Percentiles rank a stretch among this genome's conserved stretches.
Conservation (phyloP, 768 basidiomycete species). For the Boletus huronensis region DNA sequence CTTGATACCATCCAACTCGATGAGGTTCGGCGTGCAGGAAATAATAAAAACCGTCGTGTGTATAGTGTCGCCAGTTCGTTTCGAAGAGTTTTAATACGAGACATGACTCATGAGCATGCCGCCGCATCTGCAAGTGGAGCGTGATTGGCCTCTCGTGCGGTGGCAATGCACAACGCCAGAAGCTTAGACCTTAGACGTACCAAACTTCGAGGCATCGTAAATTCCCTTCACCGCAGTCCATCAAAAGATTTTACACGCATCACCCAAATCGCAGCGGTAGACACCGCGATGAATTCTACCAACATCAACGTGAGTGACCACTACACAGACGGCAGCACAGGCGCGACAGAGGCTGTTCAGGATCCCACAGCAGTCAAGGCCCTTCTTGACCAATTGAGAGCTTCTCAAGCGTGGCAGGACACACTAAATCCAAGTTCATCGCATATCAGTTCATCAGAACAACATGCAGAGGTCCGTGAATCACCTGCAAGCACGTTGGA, state of each 20-base stretch:
- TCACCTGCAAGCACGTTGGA: conserved; percentile 6
- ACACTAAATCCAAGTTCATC: conserved; percentile 23
- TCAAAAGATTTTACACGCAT: not conserved
- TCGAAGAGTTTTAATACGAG: not conserved
- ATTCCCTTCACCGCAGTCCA: not conserved
- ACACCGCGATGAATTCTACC: conserved; percentile 33
- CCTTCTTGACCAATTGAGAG: conserved; percentile 63
- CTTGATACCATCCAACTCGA: not conserved
- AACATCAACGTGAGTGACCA: conserved; percentile 53
- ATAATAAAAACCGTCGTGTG: not conserved
- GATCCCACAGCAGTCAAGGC: conserved; percentile 65
- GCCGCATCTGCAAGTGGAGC: not conserved
- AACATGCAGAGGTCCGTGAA: conserved; percentile 2
- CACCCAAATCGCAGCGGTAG: not conserved
- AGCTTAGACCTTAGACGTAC: too few species aligned
- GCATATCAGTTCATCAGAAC: not conserved
- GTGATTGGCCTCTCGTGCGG: not conserved
- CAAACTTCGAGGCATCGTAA: not conserved
- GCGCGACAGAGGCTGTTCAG: conserved; percentile 34
- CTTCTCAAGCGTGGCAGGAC: conserved; percentile 70
- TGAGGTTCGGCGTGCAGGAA: not conserved
- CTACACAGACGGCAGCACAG: not conserved
- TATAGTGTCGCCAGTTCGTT: not conserved
- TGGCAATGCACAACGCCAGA: not conserved
- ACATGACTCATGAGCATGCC: not conserved